Evolutionary conservation across 257 asterid species (phyloP), one percentile per base, ranked within the genome.

Genomic region (Nicotiana tabacum): DNA sequence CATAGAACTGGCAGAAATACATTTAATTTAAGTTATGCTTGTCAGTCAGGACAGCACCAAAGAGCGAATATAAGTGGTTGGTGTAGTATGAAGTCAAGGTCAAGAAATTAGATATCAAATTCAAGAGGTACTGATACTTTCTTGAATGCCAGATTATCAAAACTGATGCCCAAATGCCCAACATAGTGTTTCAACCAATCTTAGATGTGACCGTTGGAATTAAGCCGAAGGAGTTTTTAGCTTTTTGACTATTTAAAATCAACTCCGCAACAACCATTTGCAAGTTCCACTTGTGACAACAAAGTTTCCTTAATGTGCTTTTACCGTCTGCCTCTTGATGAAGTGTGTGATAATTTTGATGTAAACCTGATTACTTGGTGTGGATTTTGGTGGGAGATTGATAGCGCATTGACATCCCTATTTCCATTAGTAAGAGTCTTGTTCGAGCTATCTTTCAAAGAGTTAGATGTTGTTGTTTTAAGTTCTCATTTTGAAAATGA

Each of bases 401-500:
- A 37, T 69, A 12, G 57, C 18, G 5, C 21, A 5, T n/a, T 69
- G 16, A 69, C 18, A 1, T n/a, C 33, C 56, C 77, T 37, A n/a
- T 69, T 69, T 37, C 56, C 56, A n/a, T 18, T 3, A 2, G 32
- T 37, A 32, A 37, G 77, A 39, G 18, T 9, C 56, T 37, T 39
- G 43, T n/a, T 2, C 10, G 5, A 10, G 9, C 5, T 69, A 69
- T 9, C 11, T 69, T 43, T 69, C 10, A 9, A 39, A 10, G 56
- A 69, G 32, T 1, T 69, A 69, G 43, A 37, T 69, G 57, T 39
- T 39, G 18, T 69, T 18, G 18, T 69, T 18, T 10, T 2, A 69
- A 39, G 33, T 48, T 69, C 43, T 69, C 77, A 69, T 69, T 39
- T 69, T 69, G 77, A 69, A 69, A 69, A 39, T 69, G 18, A 69